A percentile compares a stretch with the other conserved stretches of the same genome.
Evolutionary conservation across 495 filamentous ascomycete species (phyloP).

Genomic region (Sordaria brevicollis): DNA sequence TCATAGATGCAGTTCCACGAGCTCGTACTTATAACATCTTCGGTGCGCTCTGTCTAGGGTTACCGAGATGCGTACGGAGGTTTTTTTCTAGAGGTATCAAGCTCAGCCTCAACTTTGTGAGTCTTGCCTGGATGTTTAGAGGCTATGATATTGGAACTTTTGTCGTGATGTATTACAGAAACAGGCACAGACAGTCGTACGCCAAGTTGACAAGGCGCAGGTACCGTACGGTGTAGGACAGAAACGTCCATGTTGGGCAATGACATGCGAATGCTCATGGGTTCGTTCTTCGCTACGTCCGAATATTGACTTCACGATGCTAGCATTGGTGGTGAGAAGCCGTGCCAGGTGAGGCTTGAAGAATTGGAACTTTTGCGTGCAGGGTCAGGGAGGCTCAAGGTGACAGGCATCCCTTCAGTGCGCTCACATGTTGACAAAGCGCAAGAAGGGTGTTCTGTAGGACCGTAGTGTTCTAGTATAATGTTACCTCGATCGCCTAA

Average conservation of each 20-base stretch:
- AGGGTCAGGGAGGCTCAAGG: neutral
- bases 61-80: neutral
- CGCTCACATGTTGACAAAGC: neutral
- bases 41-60: too few species aligned
- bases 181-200: neutral
- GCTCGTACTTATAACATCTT: neutral
- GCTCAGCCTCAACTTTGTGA: neutral
- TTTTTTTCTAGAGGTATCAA: neutral
- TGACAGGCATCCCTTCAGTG: neutral
- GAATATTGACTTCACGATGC: neutral
- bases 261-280: neutral
- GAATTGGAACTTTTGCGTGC: neutral
- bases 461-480: neutral
- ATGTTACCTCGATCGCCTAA: neutral
- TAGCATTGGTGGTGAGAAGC: neutral
- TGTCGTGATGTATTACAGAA: neutral
- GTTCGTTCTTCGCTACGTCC: neutral
- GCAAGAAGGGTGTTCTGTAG: neutral
- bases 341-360: neutral
- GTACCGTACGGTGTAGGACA: neutral
- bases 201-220: neutral
- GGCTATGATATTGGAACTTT: neutral
- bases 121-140: neutral
- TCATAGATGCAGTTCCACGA: neutral
- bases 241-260: neutral